These are phyloP conservation scores for Arabis alpina DNA, from an alignment of 345 rosid genomes.

Conservation along the genomic window DNA sequence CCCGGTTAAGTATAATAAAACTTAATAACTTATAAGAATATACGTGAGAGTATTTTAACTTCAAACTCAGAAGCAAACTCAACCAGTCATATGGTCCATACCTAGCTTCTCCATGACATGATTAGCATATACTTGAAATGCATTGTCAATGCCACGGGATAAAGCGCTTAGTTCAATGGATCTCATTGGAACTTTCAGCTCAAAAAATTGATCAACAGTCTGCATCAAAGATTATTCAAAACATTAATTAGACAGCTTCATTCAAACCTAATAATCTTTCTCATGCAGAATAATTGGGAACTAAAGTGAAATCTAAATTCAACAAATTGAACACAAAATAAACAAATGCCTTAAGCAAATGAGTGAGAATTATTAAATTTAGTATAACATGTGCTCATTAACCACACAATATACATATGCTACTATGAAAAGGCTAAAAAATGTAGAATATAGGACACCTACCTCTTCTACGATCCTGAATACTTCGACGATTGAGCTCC, in stretches of 20 bases:
- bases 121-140: constrained; percentile 89
- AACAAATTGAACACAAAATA: constrained; percentile 6
- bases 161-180: constrained; percentile 69
- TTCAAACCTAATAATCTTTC: constrained; percentile 13
- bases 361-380: constrained; percentile 1
- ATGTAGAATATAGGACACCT: constrained; percentile 25
- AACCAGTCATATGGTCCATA: constrained; percentile 42
- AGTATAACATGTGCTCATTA: not conserved
- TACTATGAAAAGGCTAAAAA: not conserved
- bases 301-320: constrained; percentile 3
- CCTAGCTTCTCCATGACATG: constrained; percentile 83
- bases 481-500: constrained; percentile 93
- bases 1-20: constrained; percentile 14
- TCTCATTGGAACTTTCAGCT: constrained; percentile 89
- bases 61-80: constrained; percentile 22
- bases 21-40: constrained; percentile 10
- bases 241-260: constrained; percentile 21
- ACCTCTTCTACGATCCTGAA: constrained; percentile 99
- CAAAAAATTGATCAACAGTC: constrained; percentile 98
- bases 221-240: constrained; percentile 50
- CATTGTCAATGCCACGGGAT: constrained; percentile 86
- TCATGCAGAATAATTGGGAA: not conserved
- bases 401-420: constrained; percentile 11
- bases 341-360: constrained; percentile 16
- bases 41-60: not conserved